These are phyloP conservation scores for Leishmania gerbilli DNA, from an alignment of 208 protist genomes.

Conservation along the genomic window DNA sequence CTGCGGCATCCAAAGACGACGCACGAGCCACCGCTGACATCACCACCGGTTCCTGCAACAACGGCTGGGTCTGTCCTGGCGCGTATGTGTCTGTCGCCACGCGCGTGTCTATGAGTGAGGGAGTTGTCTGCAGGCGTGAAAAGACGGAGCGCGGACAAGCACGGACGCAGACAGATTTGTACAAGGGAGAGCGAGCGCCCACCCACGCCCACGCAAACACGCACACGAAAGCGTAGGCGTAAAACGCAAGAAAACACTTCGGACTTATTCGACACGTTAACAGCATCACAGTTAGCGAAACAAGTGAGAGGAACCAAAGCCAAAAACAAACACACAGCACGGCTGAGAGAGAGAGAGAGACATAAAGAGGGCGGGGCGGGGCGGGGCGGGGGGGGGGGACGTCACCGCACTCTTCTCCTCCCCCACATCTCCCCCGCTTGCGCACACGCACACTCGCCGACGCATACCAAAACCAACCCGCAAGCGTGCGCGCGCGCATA, in stretches of 20 bases:
- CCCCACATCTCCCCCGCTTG: background rate
- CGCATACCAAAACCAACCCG: background rate
- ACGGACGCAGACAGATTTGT: background rate
- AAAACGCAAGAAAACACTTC: background rate
- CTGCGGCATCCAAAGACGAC: background rate
- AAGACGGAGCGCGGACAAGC: background rate
- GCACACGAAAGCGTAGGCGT: background rate
- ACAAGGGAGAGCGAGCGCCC: background rate
- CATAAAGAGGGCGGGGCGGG: background rate
- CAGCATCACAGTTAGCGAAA: background rate
- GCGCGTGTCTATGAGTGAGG: background rate
- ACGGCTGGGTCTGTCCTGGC: background rate
- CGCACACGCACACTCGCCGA: background rate
- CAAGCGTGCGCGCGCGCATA: background rate
- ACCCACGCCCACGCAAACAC: background rate
- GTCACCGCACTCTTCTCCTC: background rate
- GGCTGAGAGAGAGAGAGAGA: background rate
- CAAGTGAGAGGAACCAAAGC: background rate
- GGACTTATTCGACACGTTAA: constrained; percentile 10
- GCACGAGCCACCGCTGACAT: background rate
- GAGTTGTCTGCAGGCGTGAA: background rate
- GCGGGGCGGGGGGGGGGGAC: background rate
- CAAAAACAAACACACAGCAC: background rate
- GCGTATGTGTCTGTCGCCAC: background rate
- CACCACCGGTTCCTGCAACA: background rate